Evolutionary conservation across 805 yeast species (phyloP).

Genomic region (Ogataea nakhonphanomensis): DNA sequence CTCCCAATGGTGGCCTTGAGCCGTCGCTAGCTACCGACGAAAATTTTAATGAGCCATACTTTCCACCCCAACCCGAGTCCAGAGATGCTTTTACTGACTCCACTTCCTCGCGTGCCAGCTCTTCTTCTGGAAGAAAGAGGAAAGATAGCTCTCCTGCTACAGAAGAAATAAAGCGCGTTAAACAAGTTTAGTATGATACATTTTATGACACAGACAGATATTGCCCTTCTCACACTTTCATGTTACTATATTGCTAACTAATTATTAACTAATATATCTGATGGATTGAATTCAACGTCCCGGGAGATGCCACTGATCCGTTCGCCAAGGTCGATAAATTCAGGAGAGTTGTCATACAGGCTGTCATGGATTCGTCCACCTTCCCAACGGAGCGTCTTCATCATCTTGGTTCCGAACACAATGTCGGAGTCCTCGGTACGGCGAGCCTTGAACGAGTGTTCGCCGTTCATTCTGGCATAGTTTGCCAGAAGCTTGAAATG

Average conservation of each 20-base stretch:
- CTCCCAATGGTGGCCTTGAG: constrained; percentile 24
- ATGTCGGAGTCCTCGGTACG: constrained; percentile 11
- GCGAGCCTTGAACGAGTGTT: constrained; percentile 18
- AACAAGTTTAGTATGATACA: constrained; percentile 7
- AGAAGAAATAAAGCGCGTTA: constrained; percentile 6
- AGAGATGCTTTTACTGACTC: constrained; percentile 3
- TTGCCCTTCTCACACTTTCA: constrained; percentile 7
- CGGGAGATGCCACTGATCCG: constrained; percentile 4
- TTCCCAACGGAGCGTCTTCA: constrained; percentile 21
- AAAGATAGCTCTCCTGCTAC: constrained; percentile 3
- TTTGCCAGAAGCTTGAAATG: constrained; percentile 18
- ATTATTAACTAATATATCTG: constrained; percentile 13
- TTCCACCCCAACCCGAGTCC: constrained; percentile 2
- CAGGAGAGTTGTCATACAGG: constrained; percentile 11
- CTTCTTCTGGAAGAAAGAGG: constrained; percentile 9
- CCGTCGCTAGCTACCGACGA: constrained; percentile 12
- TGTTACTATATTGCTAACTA: constrained; percentile 1
- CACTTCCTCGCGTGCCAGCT: constrained; percentile 4
- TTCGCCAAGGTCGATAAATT: constrained; percentile 20
- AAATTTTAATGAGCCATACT: constrained; percentile 12
- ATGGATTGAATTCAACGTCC: constrained; percentile 9
- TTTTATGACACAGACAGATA: constrained; percentile 4
- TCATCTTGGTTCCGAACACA: constrained; percentile 12
- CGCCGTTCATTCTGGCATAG: constrained; percentile 24
- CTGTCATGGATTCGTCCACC: constrained; percentile 9